Evolutionary conservation across 371 early-diverging fungal genomes (phyloP).

Genomic region (Cokeromyces recurvatus): DNA sequence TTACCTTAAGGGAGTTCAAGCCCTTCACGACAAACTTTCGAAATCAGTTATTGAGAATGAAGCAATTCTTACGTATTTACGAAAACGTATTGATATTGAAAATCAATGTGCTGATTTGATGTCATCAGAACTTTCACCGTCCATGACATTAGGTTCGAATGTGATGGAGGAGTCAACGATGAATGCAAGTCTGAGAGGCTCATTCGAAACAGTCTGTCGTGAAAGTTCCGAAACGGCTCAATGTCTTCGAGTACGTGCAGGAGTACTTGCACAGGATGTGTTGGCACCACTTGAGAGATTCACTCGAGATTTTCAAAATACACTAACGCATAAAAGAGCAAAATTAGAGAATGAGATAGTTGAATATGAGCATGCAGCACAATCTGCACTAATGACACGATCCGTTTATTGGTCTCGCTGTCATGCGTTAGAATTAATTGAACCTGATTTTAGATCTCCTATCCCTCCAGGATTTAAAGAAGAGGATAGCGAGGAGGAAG

Average conservation of each 20-base stretch:
- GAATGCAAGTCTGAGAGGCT: constrained; percentile 4
- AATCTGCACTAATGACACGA: constrained; percentile 6
- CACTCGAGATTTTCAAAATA: not conserved
- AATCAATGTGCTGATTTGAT: constrained; percentile 3
- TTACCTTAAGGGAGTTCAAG: constrained; percentile 1
- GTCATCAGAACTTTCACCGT: not conserved
- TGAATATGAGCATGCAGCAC: constrained; percentile 12
- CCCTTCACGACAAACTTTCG: not conserved
- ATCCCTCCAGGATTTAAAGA: constrained; percentile 12
- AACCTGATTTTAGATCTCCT: constrained; percentile 11
- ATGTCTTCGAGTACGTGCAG: constrained; percentile 6
- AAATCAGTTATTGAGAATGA: constrained; percentile 6
- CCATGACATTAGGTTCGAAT: too few relatives aligned
- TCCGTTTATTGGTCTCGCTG: constrained; percentile 18
- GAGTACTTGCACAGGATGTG: constrained; percentile 5
- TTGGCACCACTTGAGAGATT: constrained; percentile 7
- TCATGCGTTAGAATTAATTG: not conserved
- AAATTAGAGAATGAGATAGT: constrained; percentile 1
- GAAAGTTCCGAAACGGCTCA: constrained; percentile 10
- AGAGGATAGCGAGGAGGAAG: not conserved
- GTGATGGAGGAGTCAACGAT: not conserved
- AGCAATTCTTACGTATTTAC: not conserved
- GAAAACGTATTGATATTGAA: constrained; percentile 7
- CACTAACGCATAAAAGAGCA: not conserved
- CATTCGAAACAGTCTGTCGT: constrained; percentile 3